Evolutionary conservation across 768 basidiomycete genomes (phyloP).

Genomic region (Pulveroboletus sp.): DNA sequence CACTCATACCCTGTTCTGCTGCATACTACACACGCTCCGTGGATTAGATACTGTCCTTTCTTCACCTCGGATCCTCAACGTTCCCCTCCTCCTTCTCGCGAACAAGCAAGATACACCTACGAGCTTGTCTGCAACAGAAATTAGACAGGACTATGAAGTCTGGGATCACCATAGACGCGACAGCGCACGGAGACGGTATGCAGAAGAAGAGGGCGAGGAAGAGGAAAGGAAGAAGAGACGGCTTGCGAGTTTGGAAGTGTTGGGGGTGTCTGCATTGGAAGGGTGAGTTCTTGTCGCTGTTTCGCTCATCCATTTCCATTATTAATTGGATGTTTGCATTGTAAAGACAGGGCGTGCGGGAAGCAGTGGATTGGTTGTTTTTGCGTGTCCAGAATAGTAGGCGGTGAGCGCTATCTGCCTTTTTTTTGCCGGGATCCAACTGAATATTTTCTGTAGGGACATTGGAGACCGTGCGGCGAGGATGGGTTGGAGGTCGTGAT

Average conservation of each 20-base stretch:
- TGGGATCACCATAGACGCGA: slow-evolving; percentile 79
- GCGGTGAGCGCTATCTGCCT: slow-evolving; percentile 37
- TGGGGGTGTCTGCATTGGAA: slow-evolving; percentile 88
- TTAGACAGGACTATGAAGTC: slow-evolving; percentile 82
- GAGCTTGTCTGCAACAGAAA: slow-evolving; percentile 84
- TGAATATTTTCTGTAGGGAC: slow-evolving; percentile 10
- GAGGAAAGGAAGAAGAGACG: slow-evolving; percentile 45
- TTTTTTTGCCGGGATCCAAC: neutral
- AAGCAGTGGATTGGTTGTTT: slow-evolving; percentile 93
- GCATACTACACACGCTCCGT: neutral
- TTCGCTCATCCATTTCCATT: neutral
- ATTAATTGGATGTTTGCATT: neutral
- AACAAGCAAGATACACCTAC: slow-evolving; percentile 91
- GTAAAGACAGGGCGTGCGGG: slow-evolving; percentile 77
- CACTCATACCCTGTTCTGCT: too few relatives aligned
- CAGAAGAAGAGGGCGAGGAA: slow-evolving; percentile 44
- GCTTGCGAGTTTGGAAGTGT: slow-evolving; percentile 77
- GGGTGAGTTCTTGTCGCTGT: slow-evolving; percentile 51
- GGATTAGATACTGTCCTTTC: slow-evolving; percentile 75
- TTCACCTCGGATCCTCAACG: slow-evolving; percentile 82
- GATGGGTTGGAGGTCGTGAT: slow-evolving; percentile 11
- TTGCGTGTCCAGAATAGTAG: slow-evolving; percentile 89
- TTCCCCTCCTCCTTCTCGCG: slow-evolving; percentile 87
- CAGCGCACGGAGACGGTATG: slow-evolving; percentile 54
- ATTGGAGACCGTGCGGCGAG: slow-evolving; percentile 13